Evolutionary conservation across 2,329 filamentous ascomycete species (phyloP), one percentile per base, ranked within the genome.

Genomic region (Tolypocladium capitatum): DNA sequence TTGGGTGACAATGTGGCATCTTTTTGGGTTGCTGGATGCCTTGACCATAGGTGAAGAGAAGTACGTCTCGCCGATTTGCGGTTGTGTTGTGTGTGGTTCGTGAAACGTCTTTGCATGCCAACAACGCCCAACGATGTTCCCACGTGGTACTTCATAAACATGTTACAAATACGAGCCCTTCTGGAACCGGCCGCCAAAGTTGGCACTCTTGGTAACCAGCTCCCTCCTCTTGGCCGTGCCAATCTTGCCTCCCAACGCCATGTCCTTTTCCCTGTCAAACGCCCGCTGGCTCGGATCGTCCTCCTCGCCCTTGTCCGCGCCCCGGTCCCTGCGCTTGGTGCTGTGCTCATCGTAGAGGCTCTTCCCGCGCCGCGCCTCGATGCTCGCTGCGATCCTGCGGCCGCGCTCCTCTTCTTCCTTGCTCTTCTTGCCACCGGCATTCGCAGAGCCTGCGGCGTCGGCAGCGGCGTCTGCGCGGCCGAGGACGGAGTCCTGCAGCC

Each of bases 231-330:
- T 82, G 33, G 81, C 74, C 54, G 81, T 71, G 27, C 81, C 84
- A 46, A 96, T 80, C 58, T 78, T 80, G 18, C 80, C 78, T 9
- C 83, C 83, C 2, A 86, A 68, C 35, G 80, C 84, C 80, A 97
- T 95, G 63, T 97, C 92, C 69, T 96, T 97, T 64, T 96, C 87
- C 52, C 81, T 76, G 67, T 96, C 88, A 66, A 97, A 97, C 0
- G 80, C 84, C 51, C 91, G 75, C 65, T 85, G 84, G 64, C 88
- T 95, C 1, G 92, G 91, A 61, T 97, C 90, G 65, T 96, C 91
- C 21, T 92, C 80, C 52, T 75, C 70, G 7, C 61, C 67, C 52
- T 67, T 68, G 41, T 58, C 51, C 32, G 55, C 48, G 28, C 53
- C 59, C 60, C 64, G 50, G 55, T 61, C 53, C 60, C 61, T 52